These are phyloP conservation scores for Blastosporella zonata DNA, from an alignment of 1,284 basidiomycete species.

Conservation along the genomic window DNA sequence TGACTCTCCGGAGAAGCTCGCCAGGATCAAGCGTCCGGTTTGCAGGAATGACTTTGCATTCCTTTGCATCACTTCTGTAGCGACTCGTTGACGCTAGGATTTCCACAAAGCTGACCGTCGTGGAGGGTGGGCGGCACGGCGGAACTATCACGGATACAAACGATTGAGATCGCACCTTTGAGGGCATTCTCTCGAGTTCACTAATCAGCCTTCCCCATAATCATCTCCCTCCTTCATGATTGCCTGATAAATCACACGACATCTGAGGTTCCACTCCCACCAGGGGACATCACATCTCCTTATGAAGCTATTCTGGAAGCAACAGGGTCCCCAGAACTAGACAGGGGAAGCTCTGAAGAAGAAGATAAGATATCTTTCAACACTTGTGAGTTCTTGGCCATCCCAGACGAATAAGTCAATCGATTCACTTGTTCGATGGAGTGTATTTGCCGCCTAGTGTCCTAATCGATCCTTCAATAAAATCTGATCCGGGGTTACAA, in stretches of 20 bases:
- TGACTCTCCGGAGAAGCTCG: conserved; percentile 23
- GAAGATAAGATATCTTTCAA: background rate
- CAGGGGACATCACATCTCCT: conserved; percentile 27
- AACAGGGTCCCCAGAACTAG: conserved; percentile 16
- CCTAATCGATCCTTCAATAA: conserved; percentile 9
- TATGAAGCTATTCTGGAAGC: conserved; percentile 25
- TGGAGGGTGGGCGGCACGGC: conserved; percentile 34
- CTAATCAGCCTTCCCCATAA: conserved; percentile 19
- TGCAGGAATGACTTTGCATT: conserved; percentile 33
- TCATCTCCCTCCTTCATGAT: conserved; percentile 28
- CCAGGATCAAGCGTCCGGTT: conserved; percentile 29
- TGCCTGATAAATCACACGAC: conserved; percentile 27
- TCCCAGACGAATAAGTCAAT: background rate
- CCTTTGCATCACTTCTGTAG: conserved; percentile 25
- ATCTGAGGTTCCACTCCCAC: conserved; percentile 23
- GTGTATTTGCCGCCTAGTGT: background rate
- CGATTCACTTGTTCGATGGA: background rate
- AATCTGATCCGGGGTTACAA: conserved; percentile 54
- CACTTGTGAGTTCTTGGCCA: background rate
- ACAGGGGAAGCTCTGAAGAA: conserved; percentile 6
- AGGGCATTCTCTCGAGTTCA: background rate
- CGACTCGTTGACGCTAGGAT: conserved; percentile 27
- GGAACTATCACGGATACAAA: conserved; percentile 31
- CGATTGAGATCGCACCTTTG: conserved; percentile 20
- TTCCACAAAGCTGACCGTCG: conserved; percentile 23